Evolutionary conservation across 1,284 basidiomycete species (phyloP), one percentile per base, ranked within the genome.

Genomic region (Cutaneotrichosporon cutaneum): DNA sequence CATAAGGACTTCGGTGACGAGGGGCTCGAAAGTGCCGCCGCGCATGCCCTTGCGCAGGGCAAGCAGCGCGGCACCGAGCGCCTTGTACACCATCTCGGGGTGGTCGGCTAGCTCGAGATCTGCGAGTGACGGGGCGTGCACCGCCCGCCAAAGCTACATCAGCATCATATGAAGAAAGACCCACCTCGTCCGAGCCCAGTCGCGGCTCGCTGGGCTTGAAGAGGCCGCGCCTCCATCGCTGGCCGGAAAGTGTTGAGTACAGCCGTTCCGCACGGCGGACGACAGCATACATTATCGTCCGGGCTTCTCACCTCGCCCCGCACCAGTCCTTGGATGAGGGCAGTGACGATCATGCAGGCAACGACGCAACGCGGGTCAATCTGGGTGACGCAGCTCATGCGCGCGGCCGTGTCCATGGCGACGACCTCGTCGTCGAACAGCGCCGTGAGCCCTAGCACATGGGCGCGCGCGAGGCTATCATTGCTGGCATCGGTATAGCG

Each of bases 381-480:
- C 14, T 64, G 63, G 2, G 63, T 64, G 39, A 64, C 35, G 36
- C 44, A 44, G 11, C 42, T 33, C 53, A 56, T 58, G 7, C 56
- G 56, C 6, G 59, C 63, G 3, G 59, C 63, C 5, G 22, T 14
- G 24, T 58, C 56, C 24, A 58, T 61, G 24, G 63, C 58, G 32
- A 56, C 36, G 7, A 36, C 47, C 10, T 47, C 52, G 2, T 48
- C 22, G 21, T 30, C n/a, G 42, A 33, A 16, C 11, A 64, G 47
- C 22, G 47, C 35, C 1, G 54, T 30, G 7, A 61, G 32, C 22
- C 63, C 63, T 16, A 64, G 48, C 8, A 59, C 53, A 35, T 64
- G 62, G 11, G 62, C 61, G 30, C 62, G 62, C 62, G 61, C 61
- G 24, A 64, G 59, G 18, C 30, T 39, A 8, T 59, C 63, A 39